Percentiles rank a stretch among this genome's conserved stretches.
phyloP scores from a whole-genome alignment of 208 protist species.

The Leptomonas pyrrhocoris region DNA sequence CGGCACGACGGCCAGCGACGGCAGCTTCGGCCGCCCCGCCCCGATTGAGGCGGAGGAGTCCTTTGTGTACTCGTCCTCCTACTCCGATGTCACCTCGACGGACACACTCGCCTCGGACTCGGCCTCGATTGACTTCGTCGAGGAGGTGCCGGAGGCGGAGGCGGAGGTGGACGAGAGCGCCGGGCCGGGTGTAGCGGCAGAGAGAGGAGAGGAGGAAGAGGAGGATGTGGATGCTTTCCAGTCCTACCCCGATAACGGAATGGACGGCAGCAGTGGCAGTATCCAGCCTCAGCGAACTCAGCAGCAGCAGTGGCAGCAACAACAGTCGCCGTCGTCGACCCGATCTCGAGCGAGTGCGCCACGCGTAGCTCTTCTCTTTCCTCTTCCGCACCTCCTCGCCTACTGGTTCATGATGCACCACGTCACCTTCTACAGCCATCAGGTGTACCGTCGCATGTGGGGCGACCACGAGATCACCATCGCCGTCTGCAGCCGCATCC shows the following conservation, averaged over 20 bases:
- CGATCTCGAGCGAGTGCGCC: conserved; percentile 1
- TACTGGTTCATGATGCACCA: conserved; percentile 76
- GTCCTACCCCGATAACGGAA: conserved; percentile 5
- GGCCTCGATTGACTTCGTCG: conserved; percentile 22
- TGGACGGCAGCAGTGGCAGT: conserved; percentile 1
- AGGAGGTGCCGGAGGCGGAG: conserved; percentile 10
- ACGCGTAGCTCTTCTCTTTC: conserved; percentile 38
- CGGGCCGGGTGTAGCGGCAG: not conserved
- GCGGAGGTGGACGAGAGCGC: not conserved
- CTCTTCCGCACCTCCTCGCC: conserved; percentile 36
- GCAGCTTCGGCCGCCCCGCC: conserved; percentile 13
- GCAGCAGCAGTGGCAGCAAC: conserved; percentile 4
- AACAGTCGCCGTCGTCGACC: not conserved
- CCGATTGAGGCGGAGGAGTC: conserved; percentile 18
- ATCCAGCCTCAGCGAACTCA: not conserved
- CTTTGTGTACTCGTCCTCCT: conserved; percentile 31
- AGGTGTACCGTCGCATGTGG: conserved; percentile 49
- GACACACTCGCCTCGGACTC: conserved; percentile 10
- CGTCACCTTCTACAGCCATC: conserved; percentile 47
- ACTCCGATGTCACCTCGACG: conserved; percentile 26
- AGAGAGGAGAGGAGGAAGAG: not conserved
- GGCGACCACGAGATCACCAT: conserved; percentile 56
- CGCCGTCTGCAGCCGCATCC: conserved; percentile 60
- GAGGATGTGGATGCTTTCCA: not conserved
- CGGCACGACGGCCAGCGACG: conserved; percentile 18